Evolutionary conservation across 352 stramenopile genomes (phyloP).

Genomic region (Globisporangium orthogonon): DNA sequence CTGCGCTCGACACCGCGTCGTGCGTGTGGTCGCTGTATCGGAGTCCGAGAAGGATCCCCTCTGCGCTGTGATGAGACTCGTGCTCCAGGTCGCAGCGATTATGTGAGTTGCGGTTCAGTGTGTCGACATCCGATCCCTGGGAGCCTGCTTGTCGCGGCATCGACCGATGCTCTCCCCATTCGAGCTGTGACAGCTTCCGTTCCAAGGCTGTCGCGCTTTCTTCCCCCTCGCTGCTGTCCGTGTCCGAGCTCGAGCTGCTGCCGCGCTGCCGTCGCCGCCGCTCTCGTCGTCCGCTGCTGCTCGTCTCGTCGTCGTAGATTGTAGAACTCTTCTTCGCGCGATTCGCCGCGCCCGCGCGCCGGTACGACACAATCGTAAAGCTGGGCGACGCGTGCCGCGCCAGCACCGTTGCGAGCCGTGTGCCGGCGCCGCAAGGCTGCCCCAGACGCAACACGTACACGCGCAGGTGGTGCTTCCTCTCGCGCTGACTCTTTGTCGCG

Average conservation of each 20-base stretch:
- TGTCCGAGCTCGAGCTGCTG: no score
- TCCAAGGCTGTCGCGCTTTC: no score
- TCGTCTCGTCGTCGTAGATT: no score
- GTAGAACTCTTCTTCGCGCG: no score
- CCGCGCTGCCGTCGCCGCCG: no score
- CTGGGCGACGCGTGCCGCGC: slow-evolving; percentile 24
- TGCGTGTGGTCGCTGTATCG: background rate
- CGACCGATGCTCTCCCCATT: no score
- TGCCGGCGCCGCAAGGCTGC: background rate
- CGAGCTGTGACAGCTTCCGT: no score
- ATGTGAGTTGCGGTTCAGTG: background rate
- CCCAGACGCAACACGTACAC: slow-evolving; percentile 30
- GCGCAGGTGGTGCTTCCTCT: slow-evolving; percentile 38
- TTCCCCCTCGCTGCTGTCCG: no score
- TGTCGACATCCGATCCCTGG: background rate
- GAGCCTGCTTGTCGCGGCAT: no score
- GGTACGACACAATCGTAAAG: slow-evolving; percentile 32
- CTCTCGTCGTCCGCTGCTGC: no score
- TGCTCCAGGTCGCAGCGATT: background rate
- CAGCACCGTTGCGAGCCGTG: slow-evolving; percentile 18
- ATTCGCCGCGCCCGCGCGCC: slow-evolving; percentile 10
- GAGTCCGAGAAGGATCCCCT: slow-evolving; percentile 5
- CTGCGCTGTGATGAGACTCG: background rate
- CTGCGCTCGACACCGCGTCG: no score
- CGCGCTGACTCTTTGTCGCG: slow-evolving; percentile 32